Evolutionary conservation across 2,329 filamentous ascomycete genomes (phyloP), one percentile per base, ranked within the genome.

Genomic region (Onygenales sp.): DNA sequence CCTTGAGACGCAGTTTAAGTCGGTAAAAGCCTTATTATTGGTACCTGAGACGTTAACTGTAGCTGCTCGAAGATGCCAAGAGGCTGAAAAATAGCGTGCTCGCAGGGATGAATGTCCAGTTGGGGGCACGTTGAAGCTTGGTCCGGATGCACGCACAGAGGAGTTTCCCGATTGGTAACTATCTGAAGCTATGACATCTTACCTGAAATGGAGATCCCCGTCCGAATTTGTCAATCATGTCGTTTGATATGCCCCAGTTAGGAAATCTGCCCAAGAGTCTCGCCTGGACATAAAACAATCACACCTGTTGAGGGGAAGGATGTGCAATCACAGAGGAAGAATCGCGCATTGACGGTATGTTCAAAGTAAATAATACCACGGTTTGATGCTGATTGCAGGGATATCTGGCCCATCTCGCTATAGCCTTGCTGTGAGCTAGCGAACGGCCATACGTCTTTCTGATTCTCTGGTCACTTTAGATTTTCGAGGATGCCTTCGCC

Each of bases 11-110:
- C 13, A 7, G 47, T 41, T 41, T 27, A 21, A 51, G 27, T 53
- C 45, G 45, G 43, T 8, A 39, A 21, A 41, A 47, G 43, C 41
- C 49, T 42, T 27, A 43, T 57, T 55, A 46, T 7, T 39, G 45
- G 36, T 27, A 55, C 27, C 38, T 57, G 55, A 52, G 55, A 57
- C 55, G 55, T 51, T 52, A 55, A 52, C 46, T 43, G 55, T 57
- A 55, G 50, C 55, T 56, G 50, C 50, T 52, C 49, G 41, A 21
- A 21, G 14, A 41, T 38, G 45, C 52, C 52, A 54, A 52, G 52
- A 33, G 35, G 43, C 9, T 14, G 43, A 41, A 50, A n/a, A 17
- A 52, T 51, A 43, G 44, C 11, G 17, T 35, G 31, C 8, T 33
- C 21, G 32, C 55, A 45, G 36, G 41, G 35, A 27, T 13, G 44